Conservation (phyloP, 2,329 filamentous ascomycete genomes). For the Fusarium sulawesiense region DNA sequence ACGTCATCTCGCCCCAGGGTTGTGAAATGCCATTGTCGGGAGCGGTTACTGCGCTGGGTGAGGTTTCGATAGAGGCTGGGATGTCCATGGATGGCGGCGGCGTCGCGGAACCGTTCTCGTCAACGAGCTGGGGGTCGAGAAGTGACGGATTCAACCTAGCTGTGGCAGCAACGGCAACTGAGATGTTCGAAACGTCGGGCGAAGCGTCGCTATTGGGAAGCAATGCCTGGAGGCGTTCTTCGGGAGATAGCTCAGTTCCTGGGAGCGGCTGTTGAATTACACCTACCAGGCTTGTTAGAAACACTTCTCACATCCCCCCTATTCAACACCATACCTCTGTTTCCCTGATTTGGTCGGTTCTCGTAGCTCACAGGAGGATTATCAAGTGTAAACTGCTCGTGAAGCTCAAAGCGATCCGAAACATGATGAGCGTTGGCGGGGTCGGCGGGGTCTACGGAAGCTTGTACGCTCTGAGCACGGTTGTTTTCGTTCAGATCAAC, state of each 20-base stretch:
- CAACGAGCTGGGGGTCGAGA: slow-evolving; percentile 63
- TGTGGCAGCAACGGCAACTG: slow-evolving; percentile 67
- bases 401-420: slow-evolving; percentile 62
- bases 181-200: slow-evolving; percentile 62
- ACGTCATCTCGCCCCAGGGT: slow-evolving; percentile 67
- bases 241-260: slow-evolving; percentile 55
- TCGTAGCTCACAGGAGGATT: slow-evolving; percentile 66
- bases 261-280: slow-evolving; percentile 43
- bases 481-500: slow-evolving; percentile 74
- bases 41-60: slow-evolving; percentile 38
- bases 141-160: slow-evolving; percentile 66
- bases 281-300: slow-evolving; percentile 30
- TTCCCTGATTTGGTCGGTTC: slow-evolving; percentile 41
- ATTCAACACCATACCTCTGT: slow-evolving; percentile 40
- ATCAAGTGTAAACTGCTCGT: slow-evolving; percentile 69
- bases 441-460: slow-evolving; percentile 47
- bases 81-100: slow-evolving; percentile 47
- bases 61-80: slow-evolving; percentile 37
- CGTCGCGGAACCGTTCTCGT: slow-evolving; percentile 47
- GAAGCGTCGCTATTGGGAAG: slow-evolving; percentile 52
- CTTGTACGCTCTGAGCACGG: slow-evolving; percentile 57
- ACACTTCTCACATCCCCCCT: background rate
- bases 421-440: slow-evolving; percentile 41
- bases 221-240: slow-evolving; percentile 64
- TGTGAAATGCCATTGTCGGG: slow-evolving; percentile 49